phyloP scores from a whole-genome alignment of 805 yeast genomes.

The Metschnikowia peoriensis region DNA sequence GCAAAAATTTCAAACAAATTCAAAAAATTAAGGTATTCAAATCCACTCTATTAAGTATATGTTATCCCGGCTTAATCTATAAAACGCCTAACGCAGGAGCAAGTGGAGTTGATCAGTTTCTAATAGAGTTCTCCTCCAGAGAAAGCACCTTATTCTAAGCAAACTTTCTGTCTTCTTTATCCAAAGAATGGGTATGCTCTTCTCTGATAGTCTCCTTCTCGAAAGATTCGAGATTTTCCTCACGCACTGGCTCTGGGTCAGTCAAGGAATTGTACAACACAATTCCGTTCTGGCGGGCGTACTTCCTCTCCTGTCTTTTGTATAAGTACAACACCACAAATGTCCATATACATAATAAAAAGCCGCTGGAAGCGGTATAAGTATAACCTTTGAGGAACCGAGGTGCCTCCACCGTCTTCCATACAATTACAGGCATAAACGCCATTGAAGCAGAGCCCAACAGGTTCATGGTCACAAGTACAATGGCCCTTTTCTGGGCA shows the following conservation, averaged over 20 bases:
- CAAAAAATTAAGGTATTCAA: too few species aligned
- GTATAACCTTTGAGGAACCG: constrained; percentile 53
- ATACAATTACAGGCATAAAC: constrained; percentile 47
- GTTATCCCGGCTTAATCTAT: too few species aligned
- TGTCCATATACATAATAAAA: constrained; percentile 48
- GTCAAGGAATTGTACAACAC: constrained; percentile 26
- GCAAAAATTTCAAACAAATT: too few species aligned
- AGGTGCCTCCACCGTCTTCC: constrained; percentile 61
- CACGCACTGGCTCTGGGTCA: constrained; percentile 22
- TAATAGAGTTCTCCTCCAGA: too few species aligned
- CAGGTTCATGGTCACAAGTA: constrained; percentile 53
- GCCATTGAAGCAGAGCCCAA: constrained; percentile 55
- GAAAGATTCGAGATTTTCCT: neutral
- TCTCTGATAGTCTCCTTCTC: neutral
- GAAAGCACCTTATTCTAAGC: neutral
- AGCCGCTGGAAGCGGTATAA: constrained; percentile 46
- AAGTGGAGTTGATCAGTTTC: too few species aligned
- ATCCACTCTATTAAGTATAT: too few species aligned
- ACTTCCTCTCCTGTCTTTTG: constrained; percentile 31
- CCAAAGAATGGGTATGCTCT: neutral
- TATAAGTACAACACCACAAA: constrained; percentile 51
- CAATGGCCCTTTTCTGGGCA: constrained; percentile 54
- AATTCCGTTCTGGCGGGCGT: constrained; percentile 37
- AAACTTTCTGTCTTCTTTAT: neutral
- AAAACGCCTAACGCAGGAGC: too few species aligned